A percentile compares a stretch with the other conserved stretches of the same genome.
Conservation (phyloP, 176 grass and related monocot genomes). For the Aegilops bicornis region DNA sequence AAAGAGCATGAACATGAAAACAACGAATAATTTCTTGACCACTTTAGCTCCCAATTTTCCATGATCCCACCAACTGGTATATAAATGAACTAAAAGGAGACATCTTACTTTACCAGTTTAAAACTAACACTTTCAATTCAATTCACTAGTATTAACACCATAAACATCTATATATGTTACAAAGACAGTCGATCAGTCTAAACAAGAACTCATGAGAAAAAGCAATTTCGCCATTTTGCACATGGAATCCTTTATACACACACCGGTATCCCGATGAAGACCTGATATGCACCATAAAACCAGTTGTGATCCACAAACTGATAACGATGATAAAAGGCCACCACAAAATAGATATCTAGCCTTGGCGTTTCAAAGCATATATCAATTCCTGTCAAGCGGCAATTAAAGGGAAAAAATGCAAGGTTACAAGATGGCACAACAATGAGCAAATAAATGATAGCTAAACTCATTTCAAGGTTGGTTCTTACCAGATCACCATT, state of each 20-base stretch:
- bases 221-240: slow-evolving; percentile 5
- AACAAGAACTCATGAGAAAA: slow-evolving; percentile 14
- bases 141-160: neutral
- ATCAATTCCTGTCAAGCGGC: slow-evolving; percentile 37
- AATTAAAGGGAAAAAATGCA: neutral
- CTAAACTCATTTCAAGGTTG: slow-evolving; percentile 5
- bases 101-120: slow-evolving; percentile 7
- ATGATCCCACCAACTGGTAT: slow-evolving; percentile 10
- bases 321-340: neutral
- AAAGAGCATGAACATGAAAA: neutral
- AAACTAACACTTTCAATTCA: neutral
- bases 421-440: slow-evolving; percentile 14
- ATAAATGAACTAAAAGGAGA: neutral
- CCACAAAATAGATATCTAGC: slow-evolving; percentile 29
- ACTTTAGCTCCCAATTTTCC: neutral
- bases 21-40: neutral
- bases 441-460: slow-evolving; percentile 1
- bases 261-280: slow-evolving; percentile 7
- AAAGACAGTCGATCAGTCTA: slow-evolving; percentile 16
- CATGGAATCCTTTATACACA: slow-evolving; percentile 28
- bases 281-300: neutral
- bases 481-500: slow-evolving; percentile 45
- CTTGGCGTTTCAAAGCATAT: slow-evolving; percentile 51
- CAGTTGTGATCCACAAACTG: neutral
- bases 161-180: slow-evolving; percentile 36